Conservation (phyloP, 768 basidiomycete genomes). For the Panaeolus cyanescens region DNA sequence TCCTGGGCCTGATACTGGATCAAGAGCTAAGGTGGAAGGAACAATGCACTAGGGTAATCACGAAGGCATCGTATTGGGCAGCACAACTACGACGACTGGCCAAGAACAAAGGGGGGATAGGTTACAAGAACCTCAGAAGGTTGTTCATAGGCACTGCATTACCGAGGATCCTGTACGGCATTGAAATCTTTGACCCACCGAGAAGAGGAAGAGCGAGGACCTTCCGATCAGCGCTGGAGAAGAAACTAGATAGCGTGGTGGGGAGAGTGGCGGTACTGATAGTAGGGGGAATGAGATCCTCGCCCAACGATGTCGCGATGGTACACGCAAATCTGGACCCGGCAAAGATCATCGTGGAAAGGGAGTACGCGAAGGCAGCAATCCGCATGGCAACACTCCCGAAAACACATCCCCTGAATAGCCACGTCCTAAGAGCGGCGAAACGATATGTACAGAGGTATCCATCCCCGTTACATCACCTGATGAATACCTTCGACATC, state of each 20-base stretch:
- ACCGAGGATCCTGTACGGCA: slow-evolving; percentile 33
- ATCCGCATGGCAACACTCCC: slow-evolving; percentile 18
- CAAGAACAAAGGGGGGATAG: slow-evolving; percentile 17
- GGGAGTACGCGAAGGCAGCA: slow-evolving; percentile 9
- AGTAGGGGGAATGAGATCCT: slow-evolving; percentile 13
- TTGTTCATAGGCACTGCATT: slow-evolving; percentile 25
- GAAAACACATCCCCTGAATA: slow-evolving; percentile 14
- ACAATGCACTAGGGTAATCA: slow-evolving; percentile 9
- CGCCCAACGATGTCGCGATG: slow-evolving; percentile 9
- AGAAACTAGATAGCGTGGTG: slow-evolving; percentile 8
- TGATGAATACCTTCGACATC: slow-evolving; percentile 13
- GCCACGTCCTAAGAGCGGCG: neutral
- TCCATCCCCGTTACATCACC: slow-evolving; percentile 20
- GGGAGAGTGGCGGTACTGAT: slow-evolving; percentile 8
- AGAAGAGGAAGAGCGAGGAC: neutral
- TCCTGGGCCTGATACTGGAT: neutral
- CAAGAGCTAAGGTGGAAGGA: slow-evolving; percentile 1
- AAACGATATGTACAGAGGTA: slow-evolving; percentile 10
- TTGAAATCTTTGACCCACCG: slow-evolving; percentile 23
- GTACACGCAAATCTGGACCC: slow-evolving; percentile 13
- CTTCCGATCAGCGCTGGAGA: slow-evolving; percentile 5
- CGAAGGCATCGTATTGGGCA: slow-evolving; percentile 22
- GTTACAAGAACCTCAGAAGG: slow-evolving; percentile 10
- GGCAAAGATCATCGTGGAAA: slow-evolving; percentile 8
- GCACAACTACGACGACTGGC: slow-evolving; percentile 20